Base-by-base conservation (phyloP, 1,139 yeast genomes). In the Blastobotrys capitulatus region DNA sequence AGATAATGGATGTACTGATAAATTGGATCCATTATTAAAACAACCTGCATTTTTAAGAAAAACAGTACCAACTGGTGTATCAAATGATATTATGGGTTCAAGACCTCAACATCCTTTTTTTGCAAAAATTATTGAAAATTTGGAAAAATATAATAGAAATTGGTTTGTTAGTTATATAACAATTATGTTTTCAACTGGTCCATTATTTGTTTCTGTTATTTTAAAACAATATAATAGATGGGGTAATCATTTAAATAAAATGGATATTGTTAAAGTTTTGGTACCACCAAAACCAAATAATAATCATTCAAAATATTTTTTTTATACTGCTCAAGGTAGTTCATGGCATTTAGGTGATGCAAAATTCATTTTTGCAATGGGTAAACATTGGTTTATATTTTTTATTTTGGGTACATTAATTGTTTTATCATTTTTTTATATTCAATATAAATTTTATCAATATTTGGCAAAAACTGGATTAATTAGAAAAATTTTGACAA, bases 151-250 rank as follows among this genome's bases (percentile, higher is more conserved):
- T 67, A 55, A 62, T 52, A 59, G 55, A 46, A 62, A 61, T 57
- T 62, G 61, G 62, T 44, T 62, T 35, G 80, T 87, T 25, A 96
- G 97, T 15, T 89, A 89, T 68, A 73, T 89, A 53, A 89, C 97
- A 37, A 88, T 89, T 65, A 89, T 89, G 96, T 86, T 80, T 62
- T 82, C 95, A 15, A 90, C 97, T 0, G 97, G 97, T 4, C 97
- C 97, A 0, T 70, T 89, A 53, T 88, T 87, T 63, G 73, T 89
- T 43, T 83, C 94, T 13, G 90, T 87, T 42, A 76, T 89, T 58
- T 86, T 95, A 92, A 84, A 86, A 66, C 88, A 83, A 60, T 89
- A 86, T 68, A 84, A 83, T 67, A 76, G 95, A 57, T 84, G 88
- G 86, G 60, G 60, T n/a, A 15, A 29, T 20, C 50, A 16, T 51